A percentile compares a stretch with the other conserved stretches of the same genome.
These are phyloP conservation scores for Phylloporus scabripes DNA, from an alignment of 768 basidiomycete genomes.

Conservation along the genomic window DNA sequence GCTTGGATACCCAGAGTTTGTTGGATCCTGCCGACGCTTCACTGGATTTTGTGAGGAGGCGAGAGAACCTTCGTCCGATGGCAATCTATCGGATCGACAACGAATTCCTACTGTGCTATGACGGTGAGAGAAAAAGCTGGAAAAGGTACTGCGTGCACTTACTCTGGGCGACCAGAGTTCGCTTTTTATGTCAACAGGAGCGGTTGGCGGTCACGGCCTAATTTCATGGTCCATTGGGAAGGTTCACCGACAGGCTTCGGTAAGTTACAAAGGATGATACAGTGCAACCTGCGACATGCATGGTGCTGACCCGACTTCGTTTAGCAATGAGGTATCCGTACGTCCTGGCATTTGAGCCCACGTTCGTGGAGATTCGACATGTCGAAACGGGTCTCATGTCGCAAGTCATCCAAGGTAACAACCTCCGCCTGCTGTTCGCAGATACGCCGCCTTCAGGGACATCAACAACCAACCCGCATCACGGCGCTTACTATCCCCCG, in stretches of 20 bases:
- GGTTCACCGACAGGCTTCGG: slow-evolving; percentile 92
- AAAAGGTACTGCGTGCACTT: slow-evolving; percentile 3
- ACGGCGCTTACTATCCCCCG: slow-evolving; percentile 31
- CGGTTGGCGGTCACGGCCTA: slow-evolving; percentile 82
- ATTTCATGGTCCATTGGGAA: slow-evolving; percentile 98
- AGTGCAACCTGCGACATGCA: neutral
- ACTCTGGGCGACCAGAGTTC: slow-evolving; percentile 60
- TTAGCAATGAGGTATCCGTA: slow-evolving; percentile 94
- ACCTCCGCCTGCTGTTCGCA: slow-evolving; percentile 85
- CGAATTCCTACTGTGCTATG: slow-evolving; percentile 96
- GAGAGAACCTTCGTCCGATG: slow-evolving; percentile 86
- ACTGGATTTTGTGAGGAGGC: slow-evolving; percentile 88
- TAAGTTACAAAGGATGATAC: slow-evolving; percentile 36
- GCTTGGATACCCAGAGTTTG: slow-evolving; percentile 92
- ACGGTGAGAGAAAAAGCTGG: slow-evolving; percentile 53
- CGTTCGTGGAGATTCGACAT: slow-evolving; percentile 94
- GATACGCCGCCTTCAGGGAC: slow-evolving; percentile 86
- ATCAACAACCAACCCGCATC: slow-evolving; percentile 43
- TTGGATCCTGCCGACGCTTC: slow-evolving; percentile 89
- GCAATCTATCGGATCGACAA: slow-evolving; percentile 96
- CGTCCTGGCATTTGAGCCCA: slow-evolving; percentile 93
- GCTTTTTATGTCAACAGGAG: slow-evolving; percentile 98
- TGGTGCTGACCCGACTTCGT: slow-evolving; percentile 8
- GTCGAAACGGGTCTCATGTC: slow-evolving; percentile 88
- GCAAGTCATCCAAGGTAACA: slow-evolving; percentile 93